Base-by-base conservation (phyloP, 495 filamentous ascomycete species). In the Penicillium paradoxum region DNA sequence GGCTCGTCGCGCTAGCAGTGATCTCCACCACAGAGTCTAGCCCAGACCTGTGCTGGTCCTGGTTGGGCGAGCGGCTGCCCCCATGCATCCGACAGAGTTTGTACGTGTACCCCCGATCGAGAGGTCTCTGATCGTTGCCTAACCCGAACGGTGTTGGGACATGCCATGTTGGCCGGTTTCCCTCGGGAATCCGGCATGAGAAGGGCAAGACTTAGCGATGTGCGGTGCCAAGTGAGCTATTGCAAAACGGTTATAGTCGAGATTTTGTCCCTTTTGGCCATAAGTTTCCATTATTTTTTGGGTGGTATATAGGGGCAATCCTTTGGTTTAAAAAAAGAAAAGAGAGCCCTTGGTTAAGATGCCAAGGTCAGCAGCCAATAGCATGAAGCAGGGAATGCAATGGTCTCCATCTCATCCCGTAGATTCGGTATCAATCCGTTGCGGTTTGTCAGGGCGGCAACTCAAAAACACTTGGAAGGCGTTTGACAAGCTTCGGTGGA, bases 171-270 rank as follows among this genome's bases (percentile, higher is more conserved):
- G 29, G 6, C 17, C 56, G 49, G 45, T 25, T 39, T 46, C 45
- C 29, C 30, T 57, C 60, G 57, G 60, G 30, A 55, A 47, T 25
- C 45, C 51, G 57, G 53, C 45, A 49, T 46, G 32, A 21, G 40
- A 34, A 10, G 25, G 56, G 55, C 21, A 58, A 62, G 22, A 53
- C 54, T 46, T 57, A 60, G 60, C 60, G 51, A 60, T 48, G 52
- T 21, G 46, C 30, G 9, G 25, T 40, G 30, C 33, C 29, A 25
- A 39, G 49, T 18, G 19, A 53, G 32, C 24, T 48, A 45, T 19
- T 34, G 47, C 37, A 29, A 11, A 27, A 17, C 1, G 41, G 0
- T 43, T 29, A 44, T 24, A 30, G 14, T 29, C 39, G 29, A 43
- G 30, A 27, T 10, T 1, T 5, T 43, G 17, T 25, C 48, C 38